A percentile compares a stretch with the other conserved stretches of the same genome.
Conservation (phyloP, 805 yeast genomes). For the Ogataea nonfermentans region DNA sequence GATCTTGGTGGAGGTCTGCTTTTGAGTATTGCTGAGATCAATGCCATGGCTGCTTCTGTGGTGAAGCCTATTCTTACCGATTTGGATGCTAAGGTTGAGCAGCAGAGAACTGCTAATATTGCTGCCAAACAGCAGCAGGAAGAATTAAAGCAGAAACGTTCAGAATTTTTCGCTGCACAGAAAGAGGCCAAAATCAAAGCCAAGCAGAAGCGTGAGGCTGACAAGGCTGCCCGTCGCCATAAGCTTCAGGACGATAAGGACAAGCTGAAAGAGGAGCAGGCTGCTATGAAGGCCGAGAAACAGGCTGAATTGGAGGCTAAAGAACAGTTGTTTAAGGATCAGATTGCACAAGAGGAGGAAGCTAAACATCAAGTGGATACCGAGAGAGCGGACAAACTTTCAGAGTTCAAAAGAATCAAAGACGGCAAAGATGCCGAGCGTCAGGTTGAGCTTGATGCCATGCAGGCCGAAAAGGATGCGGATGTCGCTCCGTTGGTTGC, state of each 20-base stretch:
- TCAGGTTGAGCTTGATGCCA: slow-evolving; percentile 42
- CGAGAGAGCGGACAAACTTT: slow-evolving; percentile 44
- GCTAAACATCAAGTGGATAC: slow-evolving; percentile 41
- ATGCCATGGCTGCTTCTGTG: slow-evolving; percentile 71
- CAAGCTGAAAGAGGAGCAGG: slow-evolving; percentile 44
- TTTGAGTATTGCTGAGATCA: slow-evolving; percentile 73
- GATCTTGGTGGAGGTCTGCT: slow-evolving; percentile 87
- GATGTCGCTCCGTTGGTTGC: slow-evolving; percentile 54
- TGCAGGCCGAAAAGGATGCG: slow-evolving; percentile 53
- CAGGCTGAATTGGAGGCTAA: slow-evolving; percentile 42
- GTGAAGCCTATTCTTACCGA: slow-evolving; percentile 83
- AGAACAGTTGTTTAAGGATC: slow-evolving; percentile 41
- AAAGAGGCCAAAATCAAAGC: slow-evolving; percentile 38
- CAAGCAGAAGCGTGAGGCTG: slow-evolving; percentile 33
- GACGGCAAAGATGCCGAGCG: slow-evolving; percentile 44
- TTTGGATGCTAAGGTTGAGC: slow-evolving; percentile 63
- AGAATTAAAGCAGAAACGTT: slow-evolving; percentile 41
- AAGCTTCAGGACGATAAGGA: slow-evolving; percentile 50
- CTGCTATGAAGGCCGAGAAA: slow-evolving; percentile 38
- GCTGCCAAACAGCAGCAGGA: slow-evolving; percentile 39
- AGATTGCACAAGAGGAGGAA: slow-evolving; percentile 39
- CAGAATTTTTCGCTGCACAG: slow-evolving; percentile 37
- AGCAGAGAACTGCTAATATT: slow-evolving; percentile 60
- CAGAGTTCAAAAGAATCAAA: slow-evolving; percentile 43
- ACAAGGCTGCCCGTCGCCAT: slow-evolving; percentile 40